phyloP scores from a whole-genome alignment of 208 protist species.

The Acanthamoeba castellanii region DNA sequence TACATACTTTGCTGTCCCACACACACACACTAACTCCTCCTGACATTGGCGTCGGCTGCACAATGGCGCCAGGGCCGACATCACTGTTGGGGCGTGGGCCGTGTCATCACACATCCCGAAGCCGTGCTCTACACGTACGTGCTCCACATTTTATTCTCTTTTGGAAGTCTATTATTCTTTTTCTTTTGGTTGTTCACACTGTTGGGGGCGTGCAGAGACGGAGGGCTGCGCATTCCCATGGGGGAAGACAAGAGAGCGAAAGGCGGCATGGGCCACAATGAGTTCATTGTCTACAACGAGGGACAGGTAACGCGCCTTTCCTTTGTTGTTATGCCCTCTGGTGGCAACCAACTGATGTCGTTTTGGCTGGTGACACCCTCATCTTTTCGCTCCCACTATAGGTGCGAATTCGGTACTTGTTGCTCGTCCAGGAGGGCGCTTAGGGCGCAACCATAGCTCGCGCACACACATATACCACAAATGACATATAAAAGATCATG shows the following conservation, averaged over 20 bases:
- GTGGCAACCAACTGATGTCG: too few relatives aligned
- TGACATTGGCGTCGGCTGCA: background rate
- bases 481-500: too few relatives aligned
- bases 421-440: background rate
- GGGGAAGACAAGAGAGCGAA: background rate
- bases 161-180: background rate
- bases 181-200: background rate
- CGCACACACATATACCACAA: too few relatives aligned
- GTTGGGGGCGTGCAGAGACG: background rate
- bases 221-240: background rate
- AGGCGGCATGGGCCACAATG: background rate
- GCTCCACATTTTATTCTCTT: background rate
- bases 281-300: constrained; percentile 59
- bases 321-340: too few relatives aligned
- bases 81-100: constrained; percentile 14
- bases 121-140: constrained; percentile 14
- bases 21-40: background rate
- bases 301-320: background rate
- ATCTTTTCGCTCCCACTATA: too few relatives aligned
- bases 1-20: background rate
- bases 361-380: too few relatives aligned
- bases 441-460: too few relatives aligned
- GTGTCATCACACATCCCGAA: background rate
- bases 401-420: background rate
- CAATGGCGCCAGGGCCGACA: background rate